Evolutionary conservation across 1,284 basidiomycete genomes (phyloP).

Genomic region (Exobasidium cylindrosporum): DNA sequence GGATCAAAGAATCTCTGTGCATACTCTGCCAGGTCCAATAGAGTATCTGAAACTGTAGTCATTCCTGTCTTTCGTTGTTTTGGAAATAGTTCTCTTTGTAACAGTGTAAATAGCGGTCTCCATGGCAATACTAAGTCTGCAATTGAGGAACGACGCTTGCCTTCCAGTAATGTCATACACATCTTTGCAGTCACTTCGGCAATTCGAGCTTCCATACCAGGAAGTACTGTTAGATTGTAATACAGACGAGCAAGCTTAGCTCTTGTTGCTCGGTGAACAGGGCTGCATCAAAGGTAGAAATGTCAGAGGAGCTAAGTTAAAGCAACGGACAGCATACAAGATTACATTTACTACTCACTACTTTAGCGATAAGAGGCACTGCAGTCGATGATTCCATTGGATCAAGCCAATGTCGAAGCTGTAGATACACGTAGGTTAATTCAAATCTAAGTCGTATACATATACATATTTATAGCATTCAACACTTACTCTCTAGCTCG

Average conservation of each 20-base stretch:
- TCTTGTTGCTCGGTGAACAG: constrained; percentile 62
- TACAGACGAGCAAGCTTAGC: constrained; percentile 76
- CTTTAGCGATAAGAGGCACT: constrained; percentile 49
- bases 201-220: constrained; percentile 70
- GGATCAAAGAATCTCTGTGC: constrained; percentile 86
- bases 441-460: too few relatives aligned
- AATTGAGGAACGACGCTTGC: constrained; percentile 71
- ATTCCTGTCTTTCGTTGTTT: constrained; percentile 60
- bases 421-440: neutral
- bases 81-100: constrained; percentile 78
- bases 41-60: constrained; percentile 72
- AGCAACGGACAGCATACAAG: constrained; percentile 6
- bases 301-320: neutral
- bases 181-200: constrained; percentile 71
- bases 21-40: constrained; percentile 79
- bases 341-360: constrained; percentile 26
- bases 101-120: constrained; percentile 76
- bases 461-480: too few relatives aligned
- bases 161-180: constrained; percentile 69
- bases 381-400: constrained; percentile 61
- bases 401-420: constrained; percentile 55
- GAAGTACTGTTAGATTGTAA: constrained; percentile 73
- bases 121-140: constrained; percentile 82
- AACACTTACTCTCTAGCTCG: constrained; percentile 73
- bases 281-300: too few relatives aligned